Evolutionary conservation across 2,329 filamentous ascomycete species (phyloP).

Genomic region (Exophiala phaeomuriformis): DNA sequence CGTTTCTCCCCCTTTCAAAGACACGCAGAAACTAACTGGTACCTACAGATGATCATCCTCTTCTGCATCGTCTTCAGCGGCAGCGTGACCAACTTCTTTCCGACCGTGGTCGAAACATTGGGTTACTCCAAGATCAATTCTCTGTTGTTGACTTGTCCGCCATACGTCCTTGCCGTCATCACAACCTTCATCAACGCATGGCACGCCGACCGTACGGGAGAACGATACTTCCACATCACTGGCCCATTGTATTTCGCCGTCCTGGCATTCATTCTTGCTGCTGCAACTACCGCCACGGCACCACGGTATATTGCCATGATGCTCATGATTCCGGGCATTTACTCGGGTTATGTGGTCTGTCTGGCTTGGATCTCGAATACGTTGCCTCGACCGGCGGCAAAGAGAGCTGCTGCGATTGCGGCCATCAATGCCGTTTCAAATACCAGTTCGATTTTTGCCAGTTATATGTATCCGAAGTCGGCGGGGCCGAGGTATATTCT

Average conservation of each 20-base stretch:
- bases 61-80: conserved; percentile 44
- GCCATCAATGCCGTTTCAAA: conserved; percentile 70
- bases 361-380: conserved; percentile 71
- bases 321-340: conserved; percentile 49
- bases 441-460: conserved; percentile 61
- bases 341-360: conserved; percentile 58
- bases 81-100: conserved; percentile 62
- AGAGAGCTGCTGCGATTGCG: conserved; percentile 64
- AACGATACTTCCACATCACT: conserved; percentile 62
- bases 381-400: conserved; percentile 66
- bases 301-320: conserved; percentile 65
- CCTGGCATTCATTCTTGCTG: conserved; percentile 60
- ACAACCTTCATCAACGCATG: conserved; percentile 56
- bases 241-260: conserved; percentile 57
- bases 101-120: conserved; percentile 62
- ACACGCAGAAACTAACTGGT: not conserved
- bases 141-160: conserved; percentile 43
- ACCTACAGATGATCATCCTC: conserved; percentile 45
- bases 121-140: conserved; percentile 55
- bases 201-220: conserved; percentile 56
- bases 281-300: conserved; percentile 52
- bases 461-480: conserved; percentile 56
- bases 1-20: not conserved
- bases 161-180: conserved; percentile 48
- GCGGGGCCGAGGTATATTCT: conserved; percentile 40